Conservation (phyloP, 305 asterid species). For the Caryopteris hybrid region DNA sequence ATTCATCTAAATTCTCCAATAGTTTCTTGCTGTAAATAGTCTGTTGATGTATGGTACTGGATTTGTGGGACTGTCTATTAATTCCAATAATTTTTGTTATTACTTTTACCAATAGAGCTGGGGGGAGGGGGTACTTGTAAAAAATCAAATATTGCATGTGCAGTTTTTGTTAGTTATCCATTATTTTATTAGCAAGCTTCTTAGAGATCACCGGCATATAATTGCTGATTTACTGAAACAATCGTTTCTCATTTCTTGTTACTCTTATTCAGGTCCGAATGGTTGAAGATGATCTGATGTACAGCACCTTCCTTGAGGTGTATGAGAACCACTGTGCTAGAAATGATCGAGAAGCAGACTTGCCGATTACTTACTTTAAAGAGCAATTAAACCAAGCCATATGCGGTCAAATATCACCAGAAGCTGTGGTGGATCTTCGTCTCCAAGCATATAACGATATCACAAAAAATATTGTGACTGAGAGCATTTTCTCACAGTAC, state of each 20-base stretch:
- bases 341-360: conserved; percentile 88
- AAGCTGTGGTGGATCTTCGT: conserved; percentile 96
- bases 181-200: background rate
- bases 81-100: background rate
- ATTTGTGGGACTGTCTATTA: background rate
- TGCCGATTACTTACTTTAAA: conserved; percentile 84
- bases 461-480: conserved; percentile 73
- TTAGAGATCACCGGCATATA: background rate
- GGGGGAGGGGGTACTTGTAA: background rate
- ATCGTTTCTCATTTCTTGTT: background rate
- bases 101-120: background rate
- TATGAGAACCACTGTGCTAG: conserved; percentile 99
- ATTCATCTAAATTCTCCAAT: background rate
- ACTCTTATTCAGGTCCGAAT: conserved; percentile 74
- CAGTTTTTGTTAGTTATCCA: background rate
- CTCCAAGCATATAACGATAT: conserved; percentile 89
- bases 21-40: background rate
- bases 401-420: conserved; percentile 89
- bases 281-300: conserved; percentile 99
- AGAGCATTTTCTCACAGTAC: conserved; percentile 94
- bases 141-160: background rate
- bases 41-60: background rate
- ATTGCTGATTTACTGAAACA: conserved; percentile 9
- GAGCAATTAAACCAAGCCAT: conserved; percentile 98
- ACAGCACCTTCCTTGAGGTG: conserved; percentile 97